Percentiles rank a stretch among this genome's conserved stretches.
These are phyloP conservation scores for Epichloe festucae DNA, from an alignment of 2,329 filamentous ascomycete genomes.

Conservation along the genomic window DNA sequence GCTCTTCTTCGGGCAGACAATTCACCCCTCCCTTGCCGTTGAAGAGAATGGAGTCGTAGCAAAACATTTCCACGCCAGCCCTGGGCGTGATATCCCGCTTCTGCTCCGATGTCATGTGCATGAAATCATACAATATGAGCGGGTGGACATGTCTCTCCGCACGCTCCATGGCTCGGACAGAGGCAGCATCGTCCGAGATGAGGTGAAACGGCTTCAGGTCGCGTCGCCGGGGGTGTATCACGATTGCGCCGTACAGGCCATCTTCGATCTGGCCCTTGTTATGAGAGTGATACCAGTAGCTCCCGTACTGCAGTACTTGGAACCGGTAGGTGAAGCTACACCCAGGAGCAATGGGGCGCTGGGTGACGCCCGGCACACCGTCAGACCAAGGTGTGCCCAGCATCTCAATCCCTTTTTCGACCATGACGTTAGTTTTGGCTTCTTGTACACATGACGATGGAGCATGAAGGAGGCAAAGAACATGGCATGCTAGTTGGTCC, in stretches of 20 bases:
- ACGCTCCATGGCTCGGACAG: slow-evolving; percentile 28
- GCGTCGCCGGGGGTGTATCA: slow-evolving; percentile 26
- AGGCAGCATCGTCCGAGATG: slow-evolving; percentile 26
- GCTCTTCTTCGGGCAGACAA: slow-evolving; percentile 33
- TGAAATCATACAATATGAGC: slow-evolving; percentile 43
- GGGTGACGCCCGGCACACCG: slow-evolving; percentile 43
- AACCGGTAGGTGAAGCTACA: slow-evolving; percentile 32
- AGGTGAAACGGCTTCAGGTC: slow-evolving; percentile 32
- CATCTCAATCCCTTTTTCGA: slow-evolving; percentile 32
- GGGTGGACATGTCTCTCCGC: slow-evolving; percentile 35
- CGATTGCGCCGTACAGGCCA: slow-evolving; percentile 43
- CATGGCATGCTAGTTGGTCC: too few species aligned
- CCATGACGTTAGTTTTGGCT: too few species aligned
- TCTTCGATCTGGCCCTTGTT: slow-evolving; percentile 43
- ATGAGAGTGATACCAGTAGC: slow-evolving; percentile 51
- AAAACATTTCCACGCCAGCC: slow-evolving; percentile 36
- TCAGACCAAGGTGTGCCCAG: slow-evolving; percentile 44
- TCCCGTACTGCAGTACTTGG: slow-evolving; percentile 42
- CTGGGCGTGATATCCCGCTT: slow-evolving; percentile 29
- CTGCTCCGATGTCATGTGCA: slow-evolving; percentile 37
- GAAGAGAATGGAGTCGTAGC: slow-evolving; percentile 47
- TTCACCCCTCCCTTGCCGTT: slow-evolving; percentile 47
- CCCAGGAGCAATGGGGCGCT: slow-evolving; percentile 36
- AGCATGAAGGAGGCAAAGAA: too few species aligned
- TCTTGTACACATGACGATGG: too few species aligned